Percentiles rank a stretch among this genome's conserved stretches.
Evolutionary conservation across 139 green algal species (phyloP).

Genomic region (Closterium sp.): DNA sequence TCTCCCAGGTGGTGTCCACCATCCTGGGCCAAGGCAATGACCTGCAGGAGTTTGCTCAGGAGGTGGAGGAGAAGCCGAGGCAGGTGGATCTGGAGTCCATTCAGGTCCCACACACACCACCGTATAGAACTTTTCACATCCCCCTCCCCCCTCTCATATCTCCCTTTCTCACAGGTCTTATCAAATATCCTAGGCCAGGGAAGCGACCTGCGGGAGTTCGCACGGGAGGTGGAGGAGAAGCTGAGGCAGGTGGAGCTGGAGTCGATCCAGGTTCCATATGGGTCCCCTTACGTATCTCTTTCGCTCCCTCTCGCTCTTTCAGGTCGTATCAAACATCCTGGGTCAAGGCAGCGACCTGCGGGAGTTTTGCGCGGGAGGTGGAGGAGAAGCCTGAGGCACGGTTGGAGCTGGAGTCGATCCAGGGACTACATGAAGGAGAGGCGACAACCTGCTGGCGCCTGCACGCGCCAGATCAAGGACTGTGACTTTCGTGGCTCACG

Average conservation of each 20-base stretch:
- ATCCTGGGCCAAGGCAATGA: background rate
- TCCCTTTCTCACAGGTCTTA: slow-evolving; percentile 30
- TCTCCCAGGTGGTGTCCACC: slow-evolving; percentile 16
- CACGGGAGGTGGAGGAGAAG: slow-evolving; percentile 76
- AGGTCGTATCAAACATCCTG: slow-evolving; percentile 50
- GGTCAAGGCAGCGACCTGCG: slow-evolving; percentile 57
- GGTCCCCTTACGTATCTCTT: background rate
- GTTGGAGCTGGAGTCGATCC: slow-evolving; percentile 87
- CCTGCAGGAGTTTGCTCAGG: background rate
- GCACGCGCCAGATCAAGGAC: slow-evolving; percentile 81
- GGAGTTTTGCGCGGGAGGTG: slow-evolving; percentile 75
- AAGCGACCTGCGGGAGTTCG: slow-evolving; percentile 71
- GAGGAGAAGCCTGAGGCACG: slow-evolving; percentile 77
- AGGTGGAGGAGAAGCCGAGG: background rate
- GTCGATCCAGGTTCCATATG: slow-evolving; percentile 61
- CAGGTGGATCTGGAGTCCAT: background rate
- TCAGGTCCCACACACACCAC: background rate
- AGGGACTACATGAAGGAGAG: slow-evolving; percentile 90
- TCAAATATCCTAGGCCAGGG: slow-evolving; percentile 35
- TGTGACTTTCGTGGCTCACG: slow-evolving; percentile 84
- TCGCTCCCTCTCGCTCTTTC: background rate
- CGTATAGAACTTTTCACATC: no score
- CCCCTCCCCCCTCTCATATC: no score
- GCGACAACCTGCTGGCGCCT: slow-evolving; percentile 83
- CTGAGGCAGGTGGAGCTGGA: slow-evolving; percentile 82